Conservation (phyloP, 2,329 filamentous ascomycete genomes). For the Aspergillus melleus region DNA sequence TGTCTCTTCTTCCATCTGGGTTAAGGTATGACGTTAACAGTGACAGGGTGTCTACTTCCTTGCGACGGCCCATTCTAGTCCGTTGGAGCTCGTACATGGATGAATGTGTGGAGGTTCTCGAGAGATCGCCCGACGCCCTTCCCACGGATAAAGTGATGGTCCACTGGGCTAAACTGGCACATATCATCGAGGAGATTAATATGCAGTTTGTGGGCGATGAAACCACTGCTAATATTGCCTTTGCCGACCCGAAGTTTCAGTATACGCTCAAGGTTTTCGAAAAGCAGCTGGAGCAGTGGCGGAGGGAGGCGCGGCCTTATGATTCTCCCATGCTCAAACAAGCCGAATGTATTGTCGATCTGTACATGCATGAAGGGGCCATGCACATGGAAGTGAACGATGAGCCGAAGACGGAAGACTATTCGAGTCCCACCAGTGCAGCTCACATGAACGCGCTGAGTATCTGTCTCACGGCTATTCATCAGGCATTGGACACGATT, state of each 20-base stretch:
- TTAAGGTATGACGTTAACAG: not conserved
- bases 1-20: constrained; percentile 15
- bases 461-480: constrained; percentile 65
- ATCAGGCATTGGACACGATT: constrained; percentile 67
- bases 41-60: constrained; percentile 56
- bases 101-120: constrained; percentile 59
- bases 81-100: constrained; percentile 65
- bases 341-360: constrained; percentile 63
- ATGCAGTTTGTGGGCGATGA: constrained; percentile 69
- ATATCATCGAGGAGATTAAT: constrained; percentile 68
- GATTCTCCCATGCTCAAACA: constrained; percentile 60
- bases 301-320: constrained; percentile 53
- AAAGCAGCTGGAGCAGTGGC: constrained; percentile 62
- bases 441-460: constrained; percentile 68
- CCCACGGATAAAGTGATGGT: constrained; percentile 57
- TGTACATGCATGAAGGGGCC: constrained; percentile 76
- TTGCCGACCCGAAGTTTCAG: constrained; percentile 65
- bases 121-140: constrained; percentile 57
- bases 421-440: constrained; percentile 46
- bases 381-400: constrained; percentile 65
- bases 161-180: constrained; percentile 59
- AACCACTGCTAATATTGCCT: constrained; percentile 50
- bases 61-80: constrained; percentile 59
- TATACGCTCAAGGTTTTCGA: constrained; percentile 66
- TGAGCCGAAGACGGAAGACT: constrained; percentile 25